phyloP scores from a whole-genome alignment of 225 moss, liverwort and hornwort genomes.

The Marchantia paleacea region DNA sequence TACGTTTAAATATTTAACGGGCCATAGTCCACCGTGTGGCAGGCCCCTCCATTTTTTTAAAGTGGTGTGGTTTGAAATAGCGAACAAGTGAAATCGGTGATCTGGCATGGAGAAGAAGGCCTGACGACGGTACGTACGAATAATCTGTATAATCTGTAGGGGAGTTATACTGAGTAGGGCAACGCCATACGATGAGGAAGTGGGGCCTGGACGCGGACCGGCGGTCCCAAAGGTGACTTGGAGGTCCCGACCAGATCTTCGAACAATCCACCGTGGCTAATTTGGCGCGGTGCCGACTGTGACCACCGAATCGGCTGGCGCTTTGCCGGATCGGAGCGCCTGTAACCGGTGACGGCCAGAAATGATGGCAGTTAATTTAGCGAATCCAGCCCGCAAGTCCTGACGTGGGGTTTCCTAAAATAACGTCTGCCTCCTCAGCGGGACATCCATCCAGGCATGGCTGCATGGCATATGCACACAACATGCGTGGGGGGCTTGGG shows the following conservation, averaged over 20 bases:
- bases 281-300: not conserved
- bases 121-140: no score
- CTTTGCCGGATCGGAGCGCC: not conserved
- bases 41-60: no score
- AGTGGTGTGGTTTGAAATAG: not conserved
- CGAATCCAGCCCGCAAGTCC: not conserved
- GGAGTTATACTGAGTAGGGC: not conserved
- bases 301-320: not conserved
- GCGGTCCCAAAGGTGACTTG: not conserved
- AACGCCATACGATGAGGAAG: not conserved
- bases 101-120: no score
- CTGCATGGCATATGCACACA: conserved; percentile 1
- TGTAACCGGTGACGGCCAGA: not conserved
- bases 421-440: not conserved
- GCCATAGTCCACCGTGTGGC: no score
- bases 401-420: not conserved
- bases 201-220: not conserved
- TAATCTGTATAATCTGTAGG: no score
- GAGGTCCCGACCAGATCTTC: conserved; percentile 5
- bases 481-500: not conserved
- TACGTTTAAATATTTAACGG: no score
- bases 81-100: no score
- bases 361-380: conserved; percentile 1
- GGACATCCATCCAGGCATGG: conserved; percentile 8
- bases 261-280: not conserved